These are phyloP conservation scores for Eragrostis nindensis DNA, from an alignment of 176 grass and related monocot species.

Conservation along the genomic window DNA sequence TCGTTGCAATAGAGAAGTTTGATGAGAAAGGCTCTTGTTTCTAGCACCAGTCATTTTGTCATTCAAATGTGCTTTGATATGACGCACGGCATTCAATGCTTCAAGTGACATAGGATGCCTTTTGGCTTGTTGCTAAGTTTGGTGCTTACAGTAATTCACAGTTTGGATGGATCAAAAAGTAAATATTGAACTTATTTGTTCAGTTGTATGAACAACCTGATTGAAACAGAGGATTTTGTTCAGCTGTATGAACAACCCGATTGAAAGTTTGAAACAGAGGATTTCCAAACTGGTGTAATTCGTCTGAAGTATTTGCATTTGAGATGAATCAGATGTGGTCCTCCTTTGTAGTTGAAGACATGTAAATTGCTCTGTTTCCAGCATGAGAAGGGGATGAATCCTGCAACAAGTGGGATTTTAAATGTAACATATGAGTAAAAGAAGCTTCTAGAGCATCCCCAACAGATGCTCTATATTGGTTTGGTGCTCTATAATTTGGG, in stretches of 20 bases:
- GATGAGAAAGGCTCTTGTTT: constrained; percentile 24
- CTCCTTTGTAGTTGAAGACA: background rate
- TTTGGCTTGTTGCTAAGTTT: background rate
- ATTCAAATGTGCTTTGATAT: constrained; percentile 25
- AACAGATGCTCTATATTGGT: too few species aligned
- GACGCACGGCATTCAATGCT: constrained; percentile 10
- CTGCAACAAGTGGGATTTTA: constrained; percentile 5
- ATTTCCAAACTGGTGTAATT: background rate
- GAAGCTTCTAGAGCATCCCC: too few species aligned
- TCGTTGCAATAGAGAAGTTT: constrained; percentile 29
- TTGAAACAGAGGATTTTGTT: too few species aligned
- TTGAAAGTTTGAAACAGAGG: too few species aligned
- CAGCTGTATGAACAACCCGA: too few species aligned
- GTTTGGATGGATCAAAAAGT: background rate
- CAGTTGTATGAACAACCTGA: background rate
- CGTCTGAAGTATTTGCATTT: background rate
- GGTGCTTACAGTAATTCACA: background rate
- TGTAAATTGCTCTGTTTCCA: background rate
- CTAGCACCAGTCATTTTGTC: constrained; percentile 16
- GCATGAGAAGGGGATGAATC: background rate
- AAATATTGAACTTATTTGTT: background rate
- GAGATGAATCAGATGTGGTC: background rate
- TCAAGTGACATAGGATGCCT: constrained; percentile 14
- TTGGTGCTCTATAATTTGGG: too few species aligned
- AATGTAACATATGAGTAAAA: background rate